Percentiles rank a stretch among this genome's conserved stretches.
Conservation (phyloP, 148 eudicot species). For the Limonium bicolor region DNA sequence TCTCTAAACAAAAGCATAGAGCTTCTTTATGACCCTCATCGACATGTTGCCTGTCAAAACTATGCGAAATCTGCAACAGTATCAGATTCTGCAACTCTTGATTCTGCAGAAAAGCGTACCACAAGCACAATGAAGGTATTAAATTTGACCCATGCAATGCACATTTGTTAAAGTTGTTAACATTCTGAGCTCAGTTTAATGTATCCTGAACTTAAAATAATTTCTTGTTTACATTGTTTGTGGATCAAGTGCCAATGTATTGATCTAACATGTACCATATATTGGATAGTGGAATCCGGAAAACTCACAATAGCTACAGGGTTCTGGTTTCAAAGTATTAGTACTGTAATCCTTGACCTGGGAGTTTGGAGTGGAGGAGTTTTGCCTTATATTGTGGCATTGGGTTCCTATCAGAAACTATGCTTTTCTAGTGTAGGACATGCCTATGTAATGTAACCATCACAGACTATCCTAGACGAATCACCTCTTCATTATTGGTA, state of each 20-base stretch:
- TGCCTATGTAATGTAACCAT: too few species aligned
- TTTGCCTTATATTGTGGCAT: too few species aligned
- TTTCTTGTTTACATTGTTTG: background rate
- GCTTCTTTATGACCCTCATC: conserved; percentile 9
- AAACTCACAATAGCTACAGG: background rate
- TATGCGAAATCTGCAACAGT: conserved; percentile 33
- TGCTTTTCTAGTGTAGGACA: too few species aligned
- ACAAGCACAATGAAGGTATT: conserved; percentile 18
- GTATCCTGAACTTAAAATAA: background rate
- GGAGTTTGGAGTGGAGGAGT: too few species aligned
- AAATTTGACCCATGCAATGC: background rate
- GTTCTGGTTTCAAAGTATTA: background rate
- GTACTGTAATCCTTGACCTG: too few species aligned
- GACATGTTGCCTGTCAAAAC: conserved; percentile 13
- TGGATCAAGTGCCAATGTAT: background rate
- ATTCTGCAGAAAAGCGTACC: conserved; percentile 13
- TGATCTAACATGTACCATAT: background rate
- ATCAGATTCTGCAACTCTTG: conserved; percentile 12
- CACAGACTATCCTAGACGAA: too few species aligned
- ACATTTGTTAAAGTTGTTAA: too few species aligned
- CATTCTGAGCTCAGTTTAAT: too few species aligned
- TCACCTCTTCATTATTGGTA: too few species aligned
- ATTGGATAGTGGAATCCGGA: background rate
- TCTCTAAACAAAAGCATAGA: conserved; percentile 10
- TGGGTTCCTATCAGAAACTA: too few species aligned